Evolutionary conservation across 1,284 basidiomycete species (phyloP).

Genomic region (Ustilago tritici): DNA sequence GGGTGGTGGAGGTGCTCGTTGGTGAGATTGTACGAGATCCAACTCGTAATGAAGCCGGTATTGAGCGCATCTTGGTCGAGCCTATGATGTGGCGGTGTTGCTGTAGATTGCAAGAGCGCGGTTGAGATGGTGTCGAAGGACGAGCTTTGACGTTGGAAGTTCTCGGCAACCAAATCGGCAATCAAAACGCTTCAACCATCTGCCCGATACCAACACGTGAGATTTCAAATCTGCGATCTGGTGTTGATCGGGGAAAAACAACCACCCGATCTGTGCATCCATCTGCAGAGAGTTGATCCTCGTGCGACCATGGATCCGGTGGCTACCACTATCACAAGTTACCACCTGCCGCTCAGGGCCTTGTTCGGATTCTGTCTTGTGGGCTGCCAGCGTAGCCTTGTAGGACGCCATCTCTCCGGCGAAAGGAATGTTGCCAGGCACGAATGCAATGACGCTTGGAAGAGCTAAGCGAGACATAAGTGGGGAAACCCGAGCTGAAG

Average conservation of each 20-base stretch:
- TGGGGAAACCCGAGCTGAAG: not conserved
- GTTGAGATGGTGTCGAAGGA: not conserved
- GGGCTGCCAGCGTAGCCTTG: no score
- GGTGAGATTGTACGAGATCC: not conserved
- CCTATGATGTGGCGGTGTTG: not conserved
- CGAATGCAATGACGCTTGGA: not conserved
- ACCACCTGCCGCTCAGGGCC: not conserved
- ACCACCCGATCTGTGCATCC: no score
- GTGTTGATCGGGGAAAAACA: not conserved
- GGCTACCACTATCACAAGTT: conserved; percentile 1
- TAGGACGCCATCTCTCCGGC: no score
- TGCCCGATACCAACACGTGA: not conserved
- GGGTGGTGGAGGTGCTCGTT: not conserved
- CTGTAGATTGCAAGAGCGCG: not conserved
- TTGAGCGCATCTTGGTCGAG: not conserved
- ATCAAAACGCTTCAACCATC: not conserved
- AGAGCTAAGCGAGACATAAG: conserved; percentile 1
- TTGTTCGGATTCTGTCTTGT: no score
- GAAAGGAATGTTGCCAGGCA: not conserved
- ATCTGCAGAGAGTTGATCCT: no score
- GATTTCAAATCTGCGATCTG: not conserved
- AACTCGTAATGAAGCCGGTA: not conserved
- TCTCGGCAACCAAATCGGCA: conserved; percentile 25
- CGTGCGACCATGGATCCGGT: not conserved
- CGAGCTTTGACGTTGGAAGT: not conserved